Base-by-base conservation (phyloP, 2,329 filamentous ascomycete genomes). In the Pseudonectria buxi region DNA sequence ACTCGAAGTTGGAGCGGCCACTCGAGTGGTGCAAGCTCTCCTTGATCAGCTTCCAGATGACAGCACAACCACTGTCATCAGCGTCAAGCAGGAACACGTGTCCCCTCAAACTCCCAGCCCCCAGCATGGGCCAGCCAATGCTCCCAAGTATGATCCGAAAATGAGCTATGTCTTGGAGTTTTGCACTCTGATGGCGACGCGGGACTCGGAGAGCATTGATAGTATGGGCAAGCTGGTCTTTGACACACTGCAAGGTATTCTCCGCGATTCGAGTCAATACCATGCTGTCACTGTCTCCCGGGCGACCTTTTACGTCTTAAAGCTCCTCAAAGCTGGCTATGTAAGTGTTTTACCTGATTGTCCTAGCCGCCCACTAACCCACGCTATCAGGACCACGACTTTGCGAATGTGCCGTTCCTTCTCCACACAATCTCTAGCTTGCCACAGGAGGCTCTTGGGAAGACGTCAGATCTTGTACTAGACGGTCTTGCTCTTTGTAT, bases 91-190 rank as follows among this genome's bases (percentile, higher is more conserved):
- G n/a, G 90, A 95, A 40, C 72, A 82, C 36, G 75, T 85, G 24
- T 68, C 79, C 9, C 64, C 75, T 7, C 71, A 76, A 24, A 72
- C 81, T 3, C 57, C 74, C 3, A 79, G 81, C 48, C 78, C 73
- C 13, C 57, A 57, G 24, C 32, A 37, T 12, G 30, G 36, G 7
- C 30, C 46, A 4, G 35, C 51, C 3, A 35, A 38, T 11, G 70
- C 73, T 28, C 74, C 82, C 3, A 68, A 72, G 10, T 98, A 98
- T 54, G 87, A 95, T 50, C 88, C 92, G 2, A 79, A 81, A 2
- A 72, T 92, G 33, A 82, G 94, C 0, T 98, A 94, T 54, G 75
- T 95, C n/a, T 69, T 98, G 10, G 92, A 98, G 55, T 73, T 96
- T 40, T 85, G 85, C 26, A 95, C 92, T 0, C 74, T 89, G 2